Conservation (phyloP, 768 basidiomycete species). For the Paxillus ammoniavirescens region DNA sequence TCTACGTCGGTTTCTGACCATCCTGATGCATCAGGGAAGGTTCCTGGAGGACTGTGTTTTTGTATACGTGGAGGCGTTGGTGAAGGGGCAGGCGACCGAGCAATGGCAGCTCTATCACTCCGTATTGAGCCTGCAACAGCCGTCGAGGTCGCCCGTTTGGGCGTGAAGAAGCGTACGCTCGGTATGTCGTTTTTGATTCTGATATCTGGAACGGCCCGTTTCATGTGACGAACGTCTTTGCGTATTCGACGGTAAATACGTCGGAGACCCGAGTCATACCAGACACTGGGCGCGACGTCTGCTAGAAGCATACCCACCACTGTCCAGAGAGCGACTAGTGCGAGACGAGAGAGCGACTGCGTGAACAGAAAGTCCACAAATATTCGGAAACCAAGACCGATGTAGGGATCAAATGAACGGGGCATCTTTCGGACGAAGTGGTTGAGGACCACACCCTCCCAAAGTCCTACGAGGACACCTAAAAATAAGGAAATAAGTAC, state of each 20-base stretch:
- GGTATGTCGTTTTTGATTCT: slow-evolving; percentile 33
- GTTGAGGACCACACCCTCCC: slow-evolving; percentile 75
- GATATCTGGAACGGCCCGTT: slow-evolving; percentile 30
- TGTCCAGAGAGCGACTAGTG: slow-evolving; percentile 53
- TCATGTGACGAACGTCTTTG: slow-evolving; percentile 32
- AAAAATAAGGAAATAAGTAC: slow-evolving; percentile 16
- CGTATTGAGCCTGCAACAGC: slow-evolving; percentile 24
- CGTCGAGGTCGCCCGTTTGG: slow-evolving; percentile 15
- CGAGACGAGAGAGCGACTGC: slow-evolving; percentile 45
- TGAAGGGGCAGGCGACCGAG: slow-evolving; percentile 20
- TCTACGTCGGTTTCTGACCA: slow-evolving; percentile 31
- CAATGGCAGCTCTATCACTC: slow-evolving; percentile 29
- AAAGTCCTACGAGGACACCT: slow-evolving; percentile 71
- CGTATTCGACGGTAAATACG: slow-evolving; percentile 37
- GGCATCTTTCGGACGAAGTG: slow-evolving; percentile 72
- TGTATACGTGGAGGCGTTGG: slow-evolving; percentile 19
- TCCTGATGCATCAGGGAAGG: slow-evolving; percentile 26
- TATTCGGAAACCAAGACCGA: slow-evolving; percentile 66
- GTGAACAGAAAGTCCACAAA: slow-evolving; percentile 71
- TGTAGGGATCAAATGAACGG: slow-evolving; percentile 63
- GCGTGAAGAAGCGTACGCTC: slow-evolving; percentile 25
- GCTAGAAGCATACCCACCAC: slow-evolving; percentile 51
- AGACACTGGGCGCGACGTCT: slow-evolving; percentile 48
- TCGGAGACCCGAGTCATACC: slow-evolving; percentile 41
- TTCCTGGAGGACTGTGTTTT: slow-evolving; percentile 29